Conservation (phyloP, 1,139 yeast genomes). For the Eremothecium coryli region DNA sequence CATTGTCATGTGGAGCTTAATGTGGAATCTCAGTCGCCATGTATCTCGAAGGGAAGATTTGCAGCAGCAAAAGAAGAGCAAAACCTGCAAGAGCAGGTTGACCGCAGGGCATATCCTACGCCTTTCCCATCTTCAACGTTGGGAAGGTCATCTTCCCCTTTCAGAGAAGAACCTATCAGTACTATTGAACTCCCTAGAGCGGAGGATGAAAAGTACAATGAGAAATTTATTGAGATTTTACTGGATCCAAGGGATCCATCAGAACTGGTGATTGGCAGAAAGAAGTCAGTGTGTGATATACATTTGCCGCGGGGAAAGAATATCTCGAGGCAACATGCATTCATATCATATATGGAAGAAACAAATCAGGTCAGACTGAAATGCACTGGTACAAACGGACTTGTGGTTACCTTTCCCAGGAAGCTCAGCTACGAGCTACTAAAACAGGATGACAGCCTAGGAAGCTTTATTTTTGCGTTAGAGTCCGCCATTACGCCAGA, state of each 20-base stretch:
- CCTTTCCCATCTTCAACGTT: constrained; percentile 49
- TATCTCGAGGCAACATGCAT: constrained; percentile 29
- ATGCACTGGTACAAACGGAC: constrained; percentile 34
- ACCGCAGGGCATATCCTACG: constrained; percentile 33
- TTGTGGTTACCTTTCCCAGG: constrained; percentile 27
- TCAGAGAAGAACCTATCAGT: constrained; percentile 18
- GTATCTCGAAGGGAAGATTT: neutral
- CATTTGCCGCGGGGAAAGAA: constrained; percentile 25
- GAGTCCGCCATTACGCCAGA: constrained; percentile 3
- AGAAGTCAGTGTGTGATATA: constrained; percentile 25
- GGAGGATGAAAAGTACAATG: constrained; percentile 6
- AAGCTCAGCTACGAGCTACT: constrained; percentile 21
- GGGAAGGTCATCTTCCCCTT: constrained; percentile 37
- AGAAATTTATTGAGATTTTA: constrained; percentile 11
- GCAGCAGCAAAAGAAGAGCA: constrained; percentile 2
- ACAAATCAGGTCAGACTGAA: constrained; percentile 27
- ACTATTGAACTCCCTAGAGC: constrained; percentile 7
- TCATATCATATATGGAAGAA: constrained; percentile 24
- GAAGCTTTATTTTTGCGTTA: constrained; percentile 14
- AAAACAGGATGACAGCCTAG: constrained; percentile 9
- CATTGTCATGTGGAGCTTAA: neutral
- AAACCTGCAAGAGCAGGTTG: too few relatives aligned
- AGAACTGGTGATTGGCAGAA: constrained; percentile 26
- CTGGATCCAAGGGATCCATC: constrained; percentile 16
- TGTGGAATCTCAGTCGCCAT: neutral